Evolutionary conservation across 1,284 basidiomycete genomes (phyloP).

Genomic region (Cryptococcus sp.): DNA sequence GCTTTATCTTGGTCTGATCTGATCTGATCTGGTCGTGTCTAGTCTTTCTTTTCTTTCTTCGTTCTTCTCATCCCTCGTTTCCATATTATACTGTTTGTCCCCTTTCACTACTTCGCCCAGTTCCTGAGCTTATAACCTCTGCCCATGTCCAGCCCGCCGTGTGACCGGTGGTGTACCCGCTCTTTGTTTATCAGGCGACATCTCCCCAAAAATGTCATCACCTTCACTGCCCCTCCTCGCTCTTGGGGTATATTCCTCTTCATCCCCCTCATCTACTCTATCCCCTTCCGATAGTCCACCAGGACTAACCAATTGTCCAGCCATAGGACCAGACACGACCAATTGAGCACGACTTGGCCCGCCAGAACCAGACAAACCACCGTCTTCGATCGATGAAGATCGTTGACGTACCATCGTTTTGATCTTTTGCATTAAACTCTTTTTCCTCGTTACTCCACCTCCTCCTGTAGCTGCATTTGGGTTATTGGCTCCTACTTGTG

Average conservation of each 20-base stretch:
- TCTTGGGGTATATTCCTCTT: constrained; percentile 9
- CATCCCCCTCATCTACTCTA: constrained; percentile 4
- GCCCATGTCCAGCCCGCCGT: too few species aligned
- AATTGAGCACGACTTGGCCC: background rate
- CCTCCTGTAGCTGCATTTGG: background rate
- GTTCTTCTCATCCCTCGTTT: too few species aligned
- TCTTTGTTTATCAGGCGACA: background rate
- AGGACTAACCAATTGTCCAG: constrained; percentile 1
- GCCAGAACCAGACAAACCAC: constrained; percentile 1
- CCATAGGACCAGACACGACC: background rate
- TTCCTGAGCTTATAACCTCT: too few species aligned
- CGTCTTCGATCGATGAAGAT: constrained; percentile 19
- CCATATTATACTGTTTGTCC: too few species aligned
- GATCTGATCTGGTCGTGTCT: too few species aligned
- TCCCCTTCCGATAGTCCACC: background rate
- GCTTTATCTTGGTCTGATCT: too few species aligned
- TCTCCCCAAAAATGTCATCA: constrained; percentile 9
- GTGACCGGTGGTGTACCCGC: constrained; percentile 3
- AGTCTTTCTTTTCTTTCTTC: background rate
- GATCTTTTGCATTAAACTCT: constrained; percentile 50
- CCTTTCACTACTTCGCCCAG: too few species aligned
- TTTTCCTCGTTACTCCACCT: constrained; percentile 46
- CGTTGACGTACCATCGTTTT: constrained; percentile 44
- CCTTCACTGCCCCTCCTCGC: constrained; percentile 16
- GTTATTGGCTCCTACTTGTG: background rate